Evolutionary conservation across 306 rosid genomes (phyloP).

Genomic region (Arachis stenosperma): DNA sequence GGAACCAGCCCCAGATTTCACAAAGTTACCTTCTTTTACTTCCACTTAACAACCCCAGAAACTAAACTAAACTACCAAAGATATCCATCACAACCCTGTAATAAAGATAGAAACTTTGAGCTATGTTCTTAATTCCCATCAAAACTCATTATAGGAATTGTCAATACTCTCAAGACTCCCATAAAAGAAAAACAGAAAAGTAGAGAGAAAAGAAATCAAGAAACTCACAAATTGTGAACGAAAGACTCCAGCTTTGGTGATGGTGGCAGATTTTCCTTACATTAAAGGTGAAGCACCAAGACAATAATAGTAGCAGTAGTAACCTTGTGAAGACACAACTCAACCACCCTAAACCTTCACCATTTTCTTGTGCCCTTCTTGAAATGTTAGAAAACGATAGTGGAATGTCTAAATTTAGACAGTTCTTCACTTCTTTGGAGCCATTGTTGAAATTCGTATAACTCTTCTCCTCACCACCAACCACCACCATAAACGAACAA

Average conservation of each 20-base stretch:
- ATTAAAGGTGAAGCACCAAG: conserved; percentile 41
- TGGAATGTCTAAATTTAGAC: too few relatives aligned
- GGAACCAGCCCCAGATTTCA: conserved; percentile 40
- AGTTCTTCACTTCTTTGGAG: too few relatives aligned
- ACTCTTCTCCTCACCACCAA: too few relatives aligned
- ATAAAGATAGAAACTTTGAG: too few relatives aligned
- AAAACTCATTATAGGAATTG: background rate
- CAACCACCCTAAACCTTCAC: conserved; percentile 30
- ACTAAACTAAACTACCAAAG: too few relatives aligned
- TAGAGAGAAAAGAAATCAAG: background rate
- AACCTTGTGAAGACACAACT: conserved; percentile 34
- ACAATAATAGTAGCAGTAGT: background rate
- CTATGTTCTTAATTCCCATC: too few relatives aligned
- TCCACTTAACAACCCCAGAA: too few relatives aligned
- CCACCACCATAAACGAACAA: too few relatives aligned
- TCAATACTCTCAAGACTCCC: conserved; percentile 22
- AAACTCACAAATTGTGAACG: conserved; percentile 39
- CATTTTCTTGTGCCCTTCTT: conserved; percentile 26
- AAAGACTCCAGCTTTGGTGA: background rate
- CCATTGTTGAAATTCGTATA: too few relatives aligned
- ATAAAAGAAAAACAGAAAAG: background rate
- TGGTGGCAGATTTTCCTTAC: conserved; percentile 16
- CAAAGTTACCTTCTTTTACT: conserved; percentile 7
- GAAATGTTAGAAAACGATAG: too few relatives aligned
- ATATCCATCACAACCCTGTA: too few relatives aligned